Evolutionary conservation across 345 rosid genomes (phyloP), one percentile per base, ranked within the genome.

Genomic region (Melaleuca quinquenervia): DNA sequence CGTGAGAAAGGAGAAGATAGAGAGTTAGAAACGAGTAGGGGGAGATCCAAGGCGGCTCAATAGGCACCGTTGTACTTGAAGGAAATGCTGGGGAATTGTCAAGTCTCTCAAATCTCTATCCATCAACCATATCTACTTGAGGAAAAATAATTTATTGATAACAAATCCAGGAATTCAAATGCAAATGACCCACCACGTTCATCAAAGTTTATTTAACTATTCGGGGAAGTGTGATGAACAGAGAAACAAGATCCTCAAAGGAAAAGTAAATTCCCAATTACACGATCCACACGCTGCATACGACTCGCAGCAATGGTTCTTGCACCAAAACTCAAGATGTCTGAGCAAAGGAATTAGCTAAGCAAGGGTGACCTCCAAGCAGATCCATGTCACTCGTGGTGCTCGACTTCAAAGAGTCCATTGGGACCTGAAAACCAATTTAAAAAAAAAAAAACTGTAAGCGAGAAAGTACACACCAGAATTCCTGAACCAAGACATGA

Each of bases 381-480:
- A 75, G 50, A 44, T 36, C 50, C 82, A 76, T 76, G 13, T 8
- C 8, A 76, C 62, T 41, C 41, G 50, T 54, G 98, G 89, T 94
- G 94, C 90, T 92, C 91, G 36, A 1, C 58, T 89, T 95, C 97
- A 80, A 96, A 94, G 15, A 96, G 93, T 85, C 99, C 98, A 88
- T 96, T 95, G 2, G 99, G 99, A 89, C 99, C 99, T 96, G 96
- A 84, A 83, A 50, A 90, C 27, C 44, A 85, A 74, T 80, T 83
- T 52, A 60, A 36, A 51, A 52, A 84, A 48, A 20, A 56, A 29
- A 52, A 53, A 75, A 29, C 58, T 1, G 55, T 52, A 83, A 45
- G 84, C 41, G 45, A 55, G 74, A 74, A 52, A 11, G 48, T 5
- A 14, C 26, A 29, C 8, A 82, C 44, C 36, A 70, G 80, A 45